phyloP scores from a whole-genome alignment of 225 moss, liverwort and hornwort species.

The Pseudisothecium myosuroides region DNA sequence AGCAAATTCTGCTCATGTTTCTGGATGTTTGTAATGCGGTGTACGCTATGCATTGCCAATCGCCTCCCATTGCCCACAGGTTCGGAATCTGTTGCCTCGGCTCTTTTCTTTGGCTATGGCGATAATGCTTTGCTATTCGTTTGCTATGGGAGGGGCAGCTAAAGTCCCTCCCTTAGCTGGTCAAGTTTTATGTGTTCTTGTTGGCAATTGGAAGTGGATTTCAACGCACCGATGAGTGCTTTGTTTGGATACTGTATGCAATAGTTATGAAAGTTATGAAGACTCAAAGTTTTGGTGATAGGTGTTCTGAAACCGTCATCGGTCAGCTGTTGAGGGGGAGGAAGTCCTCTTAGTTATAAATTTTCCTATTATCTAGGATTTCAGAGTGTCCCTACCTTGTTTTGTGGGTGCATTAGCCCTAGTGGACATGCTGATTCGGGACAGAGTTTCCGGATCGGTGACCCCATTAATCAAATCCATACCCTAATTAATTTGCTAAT shows the following conservation, averaged over 20 bases:
- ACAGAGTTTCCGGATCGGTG: background rate
- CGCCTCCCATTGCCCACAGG: conserved; percentile 94
- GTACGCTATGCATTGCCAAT: conserved; percentile 94
- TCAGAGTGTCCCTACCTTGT: background rate
- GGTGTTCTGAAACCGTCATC: background rate
- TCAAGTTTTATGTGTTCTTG: background rate
- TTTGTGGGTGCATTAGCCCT: background rate
- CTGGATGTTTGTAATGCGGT: conserved; percentile 87
- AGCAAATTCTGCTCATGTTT: conserved; percentile 77
- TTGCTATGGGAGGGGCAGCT: background rate
- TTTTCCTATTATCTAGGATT: background rate
- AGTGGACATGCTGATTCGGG: background rate
- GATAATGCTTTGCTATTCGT: background rate
- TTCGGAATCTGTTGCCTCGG: background rate
- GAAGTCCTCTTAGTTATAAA: background rate
- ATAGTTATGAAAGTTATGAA: background rate
- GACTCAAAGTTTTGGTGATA: background rate
- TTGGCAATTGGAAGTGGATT: background rate
- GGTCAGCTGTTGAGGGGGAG: background rate
- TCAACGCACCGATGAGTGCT: background rate
- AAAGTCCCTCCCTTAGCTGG: background rate
- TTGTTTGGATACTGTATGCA: background rate
- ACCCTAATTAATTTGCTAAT: background rate
- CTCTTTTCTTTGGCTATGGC: background rate
- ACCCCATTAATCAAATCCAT: background rate